Evolutionary conservation across 805 yeast species (phyloP).

Genomic region (Metschnikowia amazonensis): DNA sequence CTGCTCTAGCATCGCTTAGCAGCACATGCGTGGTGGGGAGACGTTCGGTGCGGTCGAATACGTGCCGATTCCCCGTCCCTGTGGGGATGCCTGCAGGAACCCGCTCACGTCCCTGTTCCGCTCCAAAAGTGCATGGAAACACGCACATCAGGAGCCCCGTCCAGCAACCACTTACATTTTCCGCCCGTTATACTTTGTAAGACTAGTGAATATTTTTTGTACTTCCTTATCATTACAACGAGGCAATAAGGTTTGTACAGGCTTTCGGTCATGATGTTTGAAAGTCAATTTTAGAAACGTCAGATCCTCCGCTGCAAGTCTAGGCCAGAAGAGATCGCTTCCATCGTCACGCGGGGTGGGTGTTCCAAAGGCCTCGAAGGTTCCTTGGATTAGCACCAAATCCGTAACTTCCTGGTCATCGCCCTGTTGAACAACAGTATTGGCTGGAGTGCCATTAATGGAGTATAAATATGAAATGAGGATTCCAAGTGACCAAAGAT

Average conservation of each 20-base stretch:
- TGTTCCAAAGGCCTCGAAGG: slow-evolving; percentile 59
- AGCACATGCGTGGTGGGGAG: slow-evolving; percentile 1
- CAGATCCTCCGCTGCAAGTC: slow-evolving; percentile 27
- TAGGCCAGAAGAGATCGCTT: slow-evolving; percentile 31
- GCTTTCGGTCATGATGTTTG: slow-evolving; percentile 12
- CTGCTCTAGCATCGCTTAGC: slow-evolving; percentile 1
- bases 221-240: slow-evolving; percentile 21
- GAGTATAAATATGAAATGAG: slow-evolving; percentile 51
- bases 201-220: slow-evolving; percentile 8
- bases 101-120: background rate
- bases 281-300: slow-evolving; percentile 30
- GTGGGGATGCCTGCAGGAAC: slow-evolving; percentile 1
- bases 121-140: background rate
- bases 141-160: background rate
- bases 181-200: slow-evolving; percentile 13
- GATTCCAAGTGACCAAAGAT: slow-evolving; percentile 72
- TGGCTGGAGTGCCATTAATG: slow-evolving; percentile 24
- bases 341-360: slow-evolving; percentile 36
- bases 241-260: slow-evolving; percentile 32
- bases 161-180: background rate
- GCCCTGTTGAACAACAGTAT: slow-evolving; percentile 18
- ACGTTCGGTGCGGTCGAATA: background rate
- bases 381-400: slow-evolving; percentile 51
- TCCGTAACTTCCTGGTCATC: slow-evolving; percentile 36
- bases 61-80: background rate